Conservation (phyloP, 2,329 filamentous ascomycete genomes). For the Fusarium nelsonii region DNA sequence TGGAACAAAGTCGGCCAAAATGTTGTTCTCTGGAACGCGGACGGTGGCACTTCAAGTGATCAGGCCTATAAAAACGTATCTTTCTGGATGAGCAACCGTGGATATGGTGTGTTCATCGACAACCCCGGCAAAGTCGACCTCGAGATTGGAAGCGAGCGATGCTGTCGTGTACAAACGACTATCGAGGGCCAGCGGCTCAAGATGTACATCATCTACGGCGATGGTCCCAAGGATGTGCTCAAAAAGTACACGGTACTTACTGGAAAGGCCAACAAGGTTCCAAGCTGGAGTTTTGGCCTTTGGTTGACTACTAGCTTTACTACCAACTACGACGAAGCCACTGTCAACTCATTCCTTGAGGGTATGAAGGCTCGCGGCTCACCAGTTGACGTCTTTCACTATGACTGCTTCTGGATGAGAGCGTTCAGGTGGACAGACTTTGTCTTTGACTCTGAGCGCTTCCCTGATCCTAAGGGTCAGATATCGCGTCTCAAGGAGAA, state of each 20-base stretch:
- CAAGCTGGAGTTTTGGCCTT: slow-evolving; percentile 80
- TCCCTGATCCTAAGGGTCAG: slow-evolving; percentile 75
- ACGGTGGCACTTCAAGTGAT: slow-evolving; percentile 75
- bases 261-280: slow-evolving; percentile 72
- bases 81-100: slow-evolving; percentile 77
- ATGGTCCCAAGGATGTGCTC: slow-evolving; percentile 78
- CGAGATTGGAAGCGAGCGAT: slow-evolving; percentile 80
- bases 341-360: slow-evolving; percentile 75
- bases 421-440: slow-evolving; percentile 83
- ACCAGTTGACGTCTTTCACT: slow-evolving; percentile 79
- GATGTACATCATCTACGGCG: slow-evolving; percentile 80
- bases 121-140: slow-evolving; percentile 76
- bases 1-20: slow-evolving; percentile 82
- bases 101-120: slow-evolving; percentile 83
- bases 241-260: slow-evolving; percentile 75
- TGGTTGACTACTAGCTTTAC: slow-evolving; percentile 84
- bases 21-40: slow-evolving; percentile 73
- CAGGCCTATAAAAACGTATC: slow-evolving; percentile 80
- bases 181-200: slow-evolving; percentile 77
- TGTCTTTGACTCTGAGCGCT: slow-evolving; percentile 74
- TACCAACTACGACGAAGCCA: slow-evolving; percentile 77
- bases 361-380: slow-evolving; percentile 75
- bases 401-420: slow-evolving; percentile 83
- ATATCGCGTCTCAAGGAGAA: slow-evolving; percentile 73
- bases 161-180: slow-evolving; percentile 75